phyloP scores from a whole-genome alignment of 352 stramenopile species.

The Pythium phragmitis region DNA sequence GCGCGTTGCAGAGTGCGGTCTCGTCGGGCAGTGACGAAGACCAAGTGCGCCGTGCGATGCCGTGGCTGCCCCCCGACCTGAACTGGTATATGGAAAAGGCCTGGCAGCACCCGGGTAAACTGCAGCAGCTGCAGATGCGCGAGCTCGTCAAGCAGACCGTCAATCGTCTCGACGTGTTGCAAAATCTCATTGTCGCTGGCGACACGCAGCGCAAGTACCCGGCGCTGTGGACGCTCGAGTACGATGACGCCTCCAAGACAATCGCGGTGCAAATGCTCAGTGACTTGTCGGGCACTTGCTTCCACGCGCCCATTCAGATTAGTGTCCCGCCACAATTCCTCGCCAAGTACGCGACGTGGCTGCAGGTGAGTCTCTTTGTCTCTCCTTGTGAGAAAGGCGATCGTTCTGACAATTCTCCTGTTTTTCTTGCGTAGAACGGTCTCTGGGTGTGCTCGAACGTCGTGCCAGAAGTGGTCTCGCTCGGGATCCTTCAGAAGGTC shows the following conservation, averaged over 20 bases:
- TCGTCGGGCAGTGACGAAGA: constrained; percentile 4
- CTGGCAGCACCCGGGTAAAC: constrained; percentile 22
- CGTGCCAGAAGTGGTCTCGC: constrained; percentile 19
- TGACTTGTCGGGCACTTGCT: constrained; percentile 30
- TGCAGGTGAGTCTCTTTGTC: constrained; percentile 15
- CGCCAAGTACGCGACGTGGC: constrained; percentile 17
- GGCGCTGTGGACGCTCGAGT: constrained; percentile 31
- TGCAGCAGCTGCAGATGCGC: constrained; percentile 19
- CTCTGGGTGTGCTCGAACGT: constrained; percentile 24
- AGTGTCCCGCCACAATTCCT: constrained; percentile 14
- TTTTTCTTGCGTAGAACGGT: constrained; percentile 16
- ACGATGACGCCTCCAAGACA: constrained; percentile 2
- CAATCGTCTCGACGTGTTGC: constrained; percentile 13
- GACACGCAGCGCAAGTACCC: constrained; percentile 19
- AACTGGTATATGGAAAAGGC: constrained; percentile 28
- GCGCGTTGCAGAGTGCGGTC: constrained; percentile 4
- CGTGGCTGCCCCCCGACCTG: constrained; percentile 25
- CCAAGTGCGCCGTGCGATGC: constrained; percentile 11
- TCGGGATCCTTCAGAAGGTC: constrained; percentile 23
- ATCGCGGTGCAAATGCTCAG: constrained; percentile 27
- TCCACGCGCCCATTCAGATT: constrained; percentile 28
- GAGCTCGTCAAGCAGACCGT: constrained; percentile 19
- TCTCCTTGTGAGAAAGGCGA: not conserved
- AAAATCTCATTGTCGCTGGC: constrained; percentile 16
- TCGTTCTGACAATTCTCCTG: not conserved